Conservation (phyloP, 768 basidiomycete species). For the Calocera cornea region DNA sequence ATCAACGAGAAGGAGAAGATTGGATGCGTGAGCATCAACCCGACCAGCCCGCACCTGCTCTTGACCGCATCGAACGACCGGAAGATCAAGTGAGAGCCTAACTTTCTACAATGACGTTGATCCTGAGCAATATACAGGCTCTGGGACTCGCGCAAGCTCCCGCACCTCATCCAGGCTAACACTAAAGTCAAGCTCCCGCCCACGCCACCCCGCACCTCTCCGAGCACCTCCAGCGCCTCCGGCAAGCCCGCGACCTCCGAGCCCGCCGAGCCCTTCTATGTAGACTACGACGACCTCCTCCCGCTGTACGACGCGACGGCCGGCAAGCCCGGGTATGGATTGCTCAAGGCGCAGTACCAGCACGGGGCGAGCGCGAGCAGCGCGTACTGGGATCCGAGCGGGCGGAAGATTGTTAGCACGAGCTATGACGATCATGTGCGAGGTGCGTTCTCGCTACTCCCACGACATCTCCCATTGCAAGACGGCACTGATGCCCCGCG, state of each 20-base stretch:
- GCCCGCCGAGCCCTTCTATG: constrained; percentile 12
- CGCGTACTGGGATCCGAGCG: constrained; percentile 75
- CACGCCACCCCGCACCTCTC: constrained; percentile 21
- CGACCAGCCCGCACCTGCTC: constrained; percentile 47
- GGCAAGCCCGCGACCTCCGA: constrained; percentile 17
- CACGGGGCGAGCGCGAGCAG: constrained; percentile 71
- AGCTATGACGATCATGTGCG: constrained; percentile 69
- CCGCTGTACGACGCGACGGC: constrained; percentile 8
- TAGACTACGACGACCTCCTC: constrained; percentile 7
- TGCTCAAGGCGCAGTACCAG: constrained; percentile 47
- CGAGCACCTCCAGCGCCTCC: constrained; percentile 2
- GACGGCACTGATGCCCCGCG: background rate
- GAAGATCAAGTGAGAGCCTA: constrained; percentile 39
- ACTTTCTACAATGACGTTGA: too few species aligned
- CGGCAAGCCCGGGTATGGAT: constrained; percentile 36
- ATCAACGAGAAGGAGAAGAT: constrained; percentile 28
- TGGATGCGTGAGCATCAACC: constrained; percentile 68
- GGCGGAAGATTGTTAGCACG: constrained; percentile 66
- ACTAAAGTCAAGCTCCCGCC: constrained; percentile 18
- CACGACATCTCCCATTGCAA: background rate
- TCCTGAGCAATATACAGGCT: too few species aligned
- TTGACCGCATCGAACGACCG: constrained; percentile 68
- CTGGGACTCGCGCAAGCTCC: constrained; percentile 66
- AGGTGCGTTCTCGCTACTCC: constrained; percentile 35
- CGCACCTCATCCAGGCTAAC: constrained; percentile 26